Evolutionary conservation across 176 grass and related monocot species (phyloP).

Genomic region (Musa troglodytarum): DNA sequence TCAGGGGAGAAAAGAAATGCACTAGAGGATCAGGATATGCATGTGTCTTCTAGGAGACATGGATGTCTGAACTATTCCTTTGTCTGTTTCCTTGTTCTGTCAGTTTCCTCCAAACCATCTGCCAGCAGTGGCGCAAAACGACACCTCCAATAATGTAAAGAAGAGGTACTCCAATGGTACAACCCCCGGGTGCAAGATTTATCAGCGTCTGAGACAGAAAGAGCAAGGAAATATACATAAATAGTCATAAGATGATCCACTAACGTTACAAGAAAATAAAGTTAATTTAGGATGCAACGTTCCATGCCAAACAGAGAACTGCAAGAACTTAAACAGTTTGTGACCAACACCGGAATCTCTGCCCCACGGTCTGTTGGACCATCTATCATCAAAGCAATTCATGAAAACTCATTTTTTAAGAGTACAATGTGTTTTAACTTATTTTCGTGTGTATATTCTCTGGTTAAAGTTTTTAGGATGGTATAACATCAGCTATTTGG

Average conservation of each 20-base stretch:
- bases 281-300: background rate
- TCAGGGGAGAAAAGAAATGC: too few relatives aligned
- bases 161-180: slow-evolving; percentile 54
- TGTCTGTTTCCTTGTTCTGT: slow-evolving; percentile 40
- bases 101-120: slow-evolving; percentile 60
- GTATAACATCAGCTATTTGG: too few relatives aligned
- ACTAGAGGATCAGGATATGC: background rate
- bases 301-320: background rate
- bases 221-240: background rate
- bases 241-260: background rate
- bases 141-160: slow-evolving; percentile 37
- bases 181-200: slow-evolving; percentile 76
- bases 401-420: too few relatives aligned
- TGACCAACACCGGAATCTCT: background rate
- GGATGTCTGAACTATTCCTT: slow-evolving; percentile 30
- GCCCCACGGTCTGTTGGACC: too few relatives aligned
- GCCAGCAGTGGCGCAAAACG: slow-evolving; percentile 73
- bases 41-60: background rate
- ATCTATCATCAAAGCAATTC: too few relatives aligned
- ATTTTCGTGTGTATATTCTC: too few relatives aligned
- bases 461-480: too few relatives aligned
- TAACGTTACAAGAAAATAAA: background rate
- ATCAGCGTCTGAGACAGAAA: slow-evolving; percentile 68
- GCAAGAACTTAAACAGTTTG: background rate
- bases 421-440: too few relatives aligned